A percentile compares a stretch with the other conserved stretches of the same genome.
These are phyloP conservation scores for Aspergillus sp. DNA, from an alignment of 2,329 filamentous ascomycete species.

Conservation along the genomic window DNA sequence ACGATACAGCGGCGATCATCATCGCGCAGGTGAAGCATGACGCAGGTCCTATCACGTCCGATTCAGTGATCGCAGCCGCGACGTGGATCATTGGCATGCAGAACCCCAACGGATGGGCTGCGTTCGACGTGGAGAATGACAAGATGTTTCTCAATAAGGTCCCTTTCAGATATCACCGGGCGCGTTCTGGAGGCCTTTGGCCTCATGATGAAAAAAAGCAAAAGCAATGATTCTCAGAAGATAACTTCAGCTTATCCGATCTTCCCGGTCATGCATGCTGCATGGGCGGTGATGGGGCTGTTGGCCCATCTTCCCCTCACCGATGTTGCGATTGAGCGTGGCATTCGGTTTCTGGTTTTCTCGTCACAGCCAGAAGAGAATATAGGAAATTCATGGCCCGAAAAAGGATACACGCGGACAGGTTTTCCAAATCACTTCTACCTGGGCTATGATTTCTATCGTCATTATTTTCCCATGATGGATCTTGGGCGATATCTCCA, in stretches of 20 bases:
- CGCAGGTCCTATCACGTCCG: neutral
- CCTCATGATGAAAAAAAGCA: slow-evolving; percentile 9
- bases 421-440: slow-evolving; percentile 15
- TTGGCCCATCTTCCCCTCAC: slow-evolving; percentile 7
- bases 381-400: slow-evolving; percentile 9
- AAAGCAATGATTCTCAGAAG: neutral
- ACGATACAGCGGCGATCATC: slow-evolving; percentile 28
- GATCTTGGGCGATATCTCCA: slow-evolving; percentile 15
- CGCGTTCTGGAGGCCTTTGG: slow-evolving; percentile 27
- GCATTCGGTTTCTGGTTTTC: slow-evolving; percentile 12
- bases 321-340: slow-evolving; percentile 8
- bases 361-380: neutral
- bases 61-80: slow-evolving; percentile 6
- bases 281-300: slow-evolving; percentile 28
- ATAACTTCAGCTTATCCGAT: neutral
- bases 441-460: neutral
- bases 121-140: slow-evolving; percentile 32
- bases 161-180: slow-evolving; percentile 34
- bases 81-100: slow-evolving; percentile 34
- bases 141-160: slow-evolving; percentile 28
- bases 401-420: slow-evolving; percentile 11
- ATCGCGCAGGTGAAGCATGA: slow-evolving; percentile 23
- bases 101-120: slow-evolving; percentile 32
- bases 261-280: neutral
- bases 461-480: slow-evolving; percentile 25